Base-by-base conservation (phyloP, 441 rosid species). In the Corymbia citriodora region DNA sequence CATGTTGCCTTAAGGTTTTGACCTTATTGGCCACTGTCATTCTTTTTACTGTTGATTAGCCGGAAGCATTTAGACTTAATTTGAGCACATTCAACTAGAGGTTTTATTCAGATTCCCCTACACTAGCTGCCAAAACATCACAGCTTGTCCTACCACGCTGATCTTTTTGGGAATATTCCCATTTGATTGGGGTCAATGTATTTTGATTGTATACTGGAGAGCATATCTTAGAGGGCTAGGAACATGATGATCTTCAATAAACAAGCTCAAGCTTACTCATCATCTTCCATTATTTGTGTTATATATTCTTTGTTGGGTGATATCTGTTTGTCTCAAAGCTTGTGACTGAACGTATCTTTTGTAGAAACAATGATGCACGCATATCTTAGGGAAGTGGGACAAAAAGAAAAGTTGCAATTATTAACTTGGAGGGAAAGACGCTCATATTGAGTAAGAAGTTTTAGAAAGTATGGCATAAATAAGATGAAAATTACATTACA, bases 401-500 rank as follows among this genome's bases (percentile, higher is more conserved):
- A 4, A 3, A 40, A 12, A 25, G 85, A 45, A 25, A 21, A 23
- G 45, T 40, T 79, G 52, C 25, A 79, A 79, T 19, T 23, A 3
- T 2, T 40, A 23, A 40, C n/a, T 31, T 1, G 2, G 7, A 68
- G 12, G 74, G 14, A 13, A 59, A 59, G 65, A 14, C 1, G 3
- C 1, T 6, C 3, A 0, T 59, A 59, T 25, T 59, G 14, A 59
- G 65, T 4, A 7, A 0, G 1, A 23, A 45, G 29, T 12, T 7
- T 79, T 6, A 45, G 45, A 25, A 23, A 23, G 2, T 23, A 12
- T 2, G 10, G 17, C 2, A 45, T 79, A 25, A 12, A 3, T 45
- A 23, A 21, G 52, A 79, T 79, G 0, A 13, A 2, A 45, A 45
- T 79, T 79, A 6, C 52, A 45, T 7, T 13, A 7, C 3, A 6